phyloP scores from a whole-genome alignment of 1,139 yeast genomes.

The Yamadazyma triangularis region DNA sequence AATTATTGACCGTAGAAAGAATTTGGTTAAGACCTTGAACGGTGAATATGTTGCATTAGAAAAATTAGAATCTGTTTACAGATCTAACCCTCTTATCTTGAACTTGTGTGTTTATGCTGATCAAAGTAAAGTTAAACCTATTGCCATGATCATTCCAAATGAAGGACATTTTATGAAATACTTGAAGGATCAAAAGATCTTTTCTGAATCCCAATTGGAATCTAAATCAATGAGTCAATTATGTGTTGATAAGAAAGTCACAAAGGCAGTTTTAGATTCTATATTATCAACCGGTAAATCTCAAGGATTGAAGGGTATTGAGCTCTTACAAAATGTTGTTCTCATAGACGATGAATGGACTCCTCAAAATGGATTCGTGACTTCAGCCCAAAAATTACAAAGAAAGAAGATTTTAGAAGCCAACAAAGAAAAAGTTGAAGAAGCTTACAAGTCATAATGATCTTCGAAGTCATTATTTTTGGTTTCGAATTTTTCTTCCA shows the following conservation, averaged over 20 bases:
- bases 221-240: slow-evolving; percentile 42
- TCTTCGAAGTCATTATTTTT: no score
- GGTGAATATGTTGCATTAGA: slow-evolving; percentile 99
- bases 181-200: slow-evolving; percentile 52
- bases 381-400: slow-evolving; percentile 95
- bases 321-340: slow-evolving; percentile 74
- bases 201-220: slow-evolving; percentile 44
- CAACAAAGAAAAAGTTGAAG: slow-evolving; percentile 56
- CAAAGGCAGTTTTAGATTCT: slow-evolving; percentile 50
- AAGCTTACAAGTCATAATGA: slow-evolving; percentile 3
- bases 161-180: slow-evolving; percentile 56
- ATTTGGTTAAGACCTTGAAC: slow-evolving; percentile 89
- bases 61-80: slow-evolving; percentile 79
- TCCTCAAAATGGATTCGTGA: slow-evolving; percentile 89
- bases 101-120: slow-evolving; percentile 96
- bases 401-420: slow-evolving; percentile 82
- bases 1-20: slow-evolving; percentile 93
- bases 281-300: slow-evolving; percentile 71
- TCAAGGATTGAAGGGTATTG: slow-evolving; percentile 84
- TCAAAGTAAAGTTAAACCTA: slow-evolving; percentile 77
- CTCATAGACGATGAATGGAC: slow-evolving; percentile 94
- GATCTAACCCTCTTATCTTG: slow-evolving; percentile 71
- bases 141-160: slow-evolving; percentile 85
- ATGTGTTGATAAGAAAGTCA: slow-evolving; percentile 55
- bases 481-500: no score